Base-by-base conservation (phyloP, 306 rosid genomes). In the Carpinus fangiana region DNA sequence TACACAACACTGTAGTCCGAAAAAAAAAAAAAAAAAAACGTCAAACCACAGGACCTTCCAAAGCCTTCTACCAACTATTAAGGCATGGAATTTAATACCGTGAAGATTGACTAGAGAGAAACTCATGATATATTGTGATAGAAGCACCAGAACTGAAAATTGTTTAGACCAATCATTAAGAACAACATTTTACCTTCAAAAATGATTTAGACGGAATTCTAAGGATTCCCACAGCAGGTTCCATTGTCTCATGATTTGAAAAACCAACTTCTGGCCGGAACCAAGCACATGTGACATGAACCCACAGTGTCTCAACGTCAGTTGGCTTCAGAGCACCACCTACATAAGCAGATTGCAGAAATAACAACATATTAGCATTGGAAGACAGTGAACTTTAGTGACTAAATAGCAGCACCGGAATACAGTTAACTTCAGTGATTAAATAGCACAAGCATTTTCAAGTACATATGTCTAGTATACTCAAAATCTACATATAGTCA, bases 301-400 rank as follows among this genome's bases (percentile, higher is more conserved):
- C 93, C 99, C 99, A 95, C 74, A 90, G 87, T 80, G 76, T 82
- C 84, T 90, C 98, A 64, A 91, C 97, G 77, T 93, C 98, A 41
- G 97, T 93, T 82, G 99, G 97, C 91, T 95, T 95, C 85, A 95
- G 76, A 68, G 99, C 99, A 84, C 99, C 99, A 28, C 99, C 99
- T 95, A 82, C 54, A 80, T 74, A 38, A 85, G 73, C 78, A 83
- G 73, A 50, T 62, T 78, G 62, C 46, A 50, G 57, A 60, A 51
- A 64, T 46, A 26, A 77, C 64, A 72, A 17, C 59, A 81, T 73
- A 70, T 81, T 72, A 73, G 69, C 78, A 65, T 18, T 20, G 73
- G 61, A 70, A 36, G 41, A 51, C 60, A 79, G 43, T 12, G 45
- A 48, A 75, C 23, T 60, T 60, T n/a, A 75, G 53, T 43, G 28